Evolutionary conservation across 306 rosid species (phyloP).

Genomic region (Prunus mira): DNA sequence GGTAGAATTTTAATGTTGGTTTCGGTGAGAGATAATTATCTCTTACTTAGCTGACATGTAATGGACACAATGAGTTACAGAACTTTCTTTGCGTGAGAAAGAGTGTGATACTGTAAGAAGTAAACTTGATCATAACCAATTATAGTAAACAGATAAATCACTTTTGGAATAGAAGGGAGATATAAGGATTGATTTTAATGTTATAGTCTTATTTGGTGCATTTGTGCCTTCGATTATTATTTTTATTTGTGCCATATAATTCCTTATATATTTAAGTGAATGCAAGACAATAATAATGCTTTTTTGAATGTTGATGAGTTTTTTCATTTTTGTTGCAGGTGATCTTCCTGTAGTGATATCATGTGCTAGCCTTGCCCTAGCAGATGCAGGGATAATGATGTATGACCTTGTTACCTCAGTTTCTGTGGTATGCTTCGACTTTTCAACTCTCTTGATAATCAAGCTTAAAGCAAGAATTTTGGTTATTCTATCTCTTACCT

Average conservation of each 20-base stretch:
- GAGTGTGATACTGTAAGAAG: neutral
- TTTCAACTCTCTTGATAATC: slow-evolving; percentile 3
- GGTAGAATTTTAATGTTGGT: neutral
- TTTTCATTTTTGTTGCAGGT: slow-evolving; percentile 42
- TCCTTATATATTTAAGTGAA: neutral
- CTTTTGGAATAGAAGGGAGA: neutral
- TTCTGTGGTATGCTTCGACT: slow-evolving; percentile 74
- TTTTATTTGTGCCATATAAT: neutral
- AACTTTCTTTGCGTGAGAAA: neutral
- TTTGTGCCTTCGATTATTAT: neutral
- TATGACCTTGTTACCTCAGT: slow-evolving; percentile 92
- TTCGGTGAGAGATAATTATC: neutral
- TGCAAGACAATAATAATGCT: neutral
- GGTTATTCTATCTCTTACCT: neutral
- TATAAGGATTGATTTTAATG: neutral
- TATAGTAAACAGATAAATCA: neutral
- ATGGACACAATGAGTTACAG: neutral
- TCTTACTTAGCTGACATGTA: neutral
- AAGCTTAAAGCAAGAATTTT: neutral
- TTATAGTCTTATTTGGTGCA: neutral
- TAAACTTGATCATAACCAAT: neutral
- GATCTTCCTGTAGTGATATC: slow-evolving; percentile 94
- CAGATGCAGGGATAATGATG: slow-evolving; percentile 98
- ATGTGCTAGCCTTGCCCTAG: slow-evolving; percentile 96
- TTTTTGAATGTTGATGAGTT: slow-evolving; percentile 3